These are phyloP conservation scores for Dichomitus squalens DNA, from an alignment of 1,284 basidiomycete species.

Conservation along the genomic window DNA sequence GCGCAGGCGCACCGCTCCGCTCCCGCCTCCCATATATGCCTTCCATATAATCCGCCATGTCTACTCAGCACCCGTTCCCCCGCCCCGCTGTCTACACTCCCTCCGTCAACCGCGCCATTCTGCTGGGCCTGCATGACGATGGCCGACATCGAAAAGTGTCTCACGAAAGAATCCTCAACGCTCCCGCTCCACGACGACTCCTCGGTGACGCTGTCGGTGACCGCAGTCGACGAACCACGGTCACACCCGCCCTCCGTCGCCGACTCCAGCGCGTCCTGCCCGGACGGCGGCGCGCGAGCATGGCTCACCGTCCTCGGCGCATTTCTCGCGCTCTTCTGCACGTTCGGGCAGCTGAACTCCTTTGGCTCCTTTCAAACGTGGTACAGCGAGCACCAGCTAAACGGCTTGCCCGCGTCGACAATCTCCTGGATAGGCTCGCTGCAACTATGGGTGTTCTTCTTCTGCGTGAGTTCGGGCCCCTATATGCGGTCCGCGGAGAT, in stretches of 20 bases:
- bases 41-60: constrained; percentile 1
- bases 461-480: constrained; percentile 35
- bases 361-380: constrained; percentile 47
- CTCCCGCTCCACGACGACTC: constrained; percentile 3
- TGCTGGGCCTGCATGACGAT: constrained; percentile 1
- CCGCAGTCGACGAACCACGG: constrained; percentile 14
- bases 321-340: constrained; percentile 39
- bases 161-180: constrained; percentile 6
- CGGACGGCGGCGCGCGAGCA: constrained; percentile 36
- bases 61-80: background rate
- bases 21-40: constrained; percentile 18
- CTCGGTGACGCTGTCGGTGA: constrained; percentile 1
- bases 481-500: background rate
- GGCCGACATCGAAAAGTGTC: constrained; percentile 18
- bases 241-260: constrained; percentile 9
- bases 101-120: too few relatives aligned
- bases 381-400: constrained; percentile 44
- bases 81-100: background rate
- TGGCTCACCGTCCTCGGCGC: constrained; percentile 41
- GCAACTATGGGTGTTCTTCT: constrained; percentile 43
- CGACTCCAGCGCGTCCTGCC: constrained; percentile 16
- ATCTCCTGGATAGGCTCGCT: constrained; percentile 53
- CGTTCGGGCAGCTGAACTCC: constrained; percentile 41
- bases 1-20: constrained; percentile 24
- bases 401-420: constrained; percentile 35